Base-by-base conservation (phyloP, 352 stramenopile genomes). In the Phytophthora syringae region DNA sequence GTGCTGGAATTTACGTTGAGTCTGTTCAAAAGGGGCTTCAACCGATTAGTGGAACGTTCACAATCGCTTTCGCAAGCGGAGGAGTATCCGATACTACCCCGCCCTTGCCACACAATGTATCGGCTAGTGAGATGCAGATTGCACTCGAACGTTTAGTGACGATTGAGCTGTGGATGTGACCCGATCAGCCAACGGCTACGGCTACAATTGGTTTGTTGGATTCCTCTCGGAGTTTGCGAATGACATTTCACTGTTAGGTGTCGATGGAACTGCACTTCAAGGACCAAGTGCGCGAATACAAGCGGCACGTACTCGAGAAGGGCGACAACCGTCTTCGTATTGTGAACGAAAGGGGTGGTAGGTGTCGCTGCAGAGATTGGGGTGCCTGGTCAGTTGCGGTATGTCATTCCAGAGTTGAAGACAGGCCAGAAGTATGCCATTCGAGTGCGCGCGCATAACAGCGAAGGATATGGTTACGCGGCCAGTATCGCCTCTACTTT, bases 191-290 rank as follows among this genome's bases (percentile, higher is more conserved):
- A 99, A 99, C 60, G 97, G 96, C 32, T 98, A 97, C 71, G 97
- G 97, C 1, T 97, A 92, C 77, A 98, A 98, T 60, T 99, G 96
- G 90, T 67, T 97, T 36, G 81, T 99, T 24, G 98, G 88, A 10
- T 99, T 99, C 72, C 18, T 97, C 11, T 91, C 76, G 12, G 90
- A 97, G 13, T 68, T 96, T 20, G 90, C 82, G 25, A 79, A 76
- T 44, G 80, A 97, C 12, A 69, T 97, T 9, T 83, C 79, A 11
- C 59, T 97, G 5, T 75, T 99, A 12, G 86, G 70, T n/a, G 82
- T 98, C 0, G 93, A 99, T 60, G 93, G 92, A 45, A 96, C 90
- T 0, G 79, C 92, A 51, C 81, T 99, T 0, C 97, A 96, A 56
- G 96, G 97, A 6, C 90, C 94, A 4, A 93, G 86, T 50, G 95